Evolutionary conservation across 1,284 basidiomycete genomes (phyloP).

Genomic region (Rhodotorula sp.): DNA sequence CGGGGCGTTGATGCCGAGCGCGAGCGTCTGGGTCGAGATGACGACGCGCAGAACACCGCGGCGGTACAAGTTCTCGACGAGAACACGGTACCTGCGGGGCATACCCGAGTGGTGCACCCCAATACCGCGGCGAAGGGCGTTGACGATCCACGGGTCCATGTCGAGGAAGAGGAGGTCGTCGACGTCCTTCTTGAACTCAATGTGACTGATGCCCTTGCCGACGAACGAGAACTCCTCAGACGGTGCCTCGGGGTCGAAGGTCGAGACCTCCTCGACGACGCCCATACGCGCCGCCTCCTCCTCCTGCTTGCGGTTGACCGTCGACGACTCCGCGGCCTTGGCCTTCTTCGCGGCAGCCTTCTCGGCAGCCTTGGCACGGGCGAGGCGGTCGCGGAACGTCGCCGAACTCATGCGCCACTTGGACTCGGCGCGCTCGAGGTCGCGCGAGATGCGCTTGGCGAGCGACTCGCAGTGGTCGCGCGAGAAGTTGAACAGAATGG

Average conservation of each 20-base stretch:
- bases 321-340: constrained; percentile 43
- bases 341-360: constrained; percentile 44
- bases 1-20: constrained; percentile 71
- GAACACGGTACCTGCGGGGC: constrained; percentile 62
- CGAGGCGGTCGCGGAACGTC: constrained; percentile 55
- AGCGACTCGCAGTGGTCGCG: constrained; percentile 63
- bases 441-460: constrained; percentile 52
- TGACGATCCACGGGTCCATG: constrained; percentile 51
- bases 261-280: constrained; percentile 40
- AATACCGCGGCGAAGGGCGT: constrained; percentile 62
- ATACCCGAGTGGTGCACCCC: constrained; percentile 70
- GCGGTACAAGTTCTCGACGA: constrained; percentile 64
- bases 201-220: constrained; percentile 55
- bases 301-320: constrained; percentile 54
- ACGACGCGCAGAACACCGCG: constrained; percentile 64
- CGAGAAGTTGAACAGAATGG: constrained; percentile 67
- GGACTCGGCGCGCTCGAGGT: constrained; percentile 56
- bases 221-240: constrained; percentile 64
- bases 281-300: constrained; percentile 47
- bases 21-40: constrained; percentile 67
- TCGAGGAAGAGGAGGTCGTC: constrained; percentile 52
- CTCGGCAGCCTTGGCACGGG: constrained; percentile 60
- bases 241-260: constrained; percentile 63
- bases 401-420: constrained; percentile 58
- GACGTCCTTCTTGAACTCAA: constrained; percentile 58